Evolutionary conservation across 352 stramenopile genomes (phyloP).

Genomic region (Heterotrichella gracilis): DNA sequence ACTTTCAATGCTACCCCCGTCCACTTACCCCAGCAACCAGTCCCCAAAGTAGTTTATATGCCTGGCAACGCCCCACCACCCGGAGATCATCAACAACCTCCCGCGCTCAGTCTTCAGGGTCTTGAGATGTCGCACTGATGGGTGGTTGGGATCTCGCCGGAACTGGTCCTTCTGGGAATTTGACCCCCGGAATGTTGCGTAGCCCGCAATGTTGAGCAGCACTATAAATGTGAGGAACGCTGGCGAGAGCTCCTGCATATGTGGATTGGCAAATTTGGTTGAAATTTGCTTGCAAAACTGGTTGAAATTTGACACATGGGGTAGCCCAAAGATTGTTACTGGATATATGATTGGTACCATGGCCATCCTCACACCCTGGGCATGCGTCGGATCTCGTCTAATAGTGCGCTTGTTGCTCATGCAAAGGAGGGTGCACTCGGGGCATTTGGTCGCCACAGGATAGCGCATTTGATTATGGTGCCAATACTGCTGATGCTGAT

Average conservation of each 20-base stretch:
- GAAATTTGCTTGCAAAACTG: too few relatives aligned
- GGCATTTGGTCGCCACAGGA: slow-evolving; percentile 20
- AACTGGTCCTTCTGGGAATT: slow-evolving; percentile 55
- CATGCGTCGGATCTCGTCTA: too few relatives aligned
- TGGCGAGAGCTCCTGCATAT: slow-evolving; percentile 12
- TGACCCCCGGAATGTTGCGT: slow-evolving; percentile 37
- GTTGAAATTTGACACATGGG: too few relatives aligned
- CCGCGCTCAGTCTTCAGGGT: slow-evolving; percentile 40
- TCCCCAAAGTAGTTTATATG: slow-evolving; percentile 47
- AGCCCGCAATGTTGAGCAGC: slow-evolving; percentile 32
- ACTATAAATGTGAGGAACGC: slow-evolving; percentile 29
- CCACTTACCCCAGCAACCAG: slow-evolving; percentile 54
- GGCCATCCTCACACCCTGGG: too few relatives aligned
- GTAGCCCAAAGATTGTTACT: too few relatives aligned
- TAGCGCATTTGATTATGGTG: slow-evolving; percentile 19
- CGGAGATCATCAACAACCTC: slow-evolving; percentile 36
- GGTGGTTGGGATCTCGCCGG: slow-evolving; percentile 29
- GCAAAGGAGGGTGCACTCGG: too few relatives aligned
- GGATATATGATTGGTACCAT: too few relatives aligned
- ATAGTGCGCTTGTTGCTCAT: too few relatives aligned
- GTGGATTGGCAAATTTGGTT: too few relatives aligned
- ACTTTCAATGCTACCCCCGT: too few relatives aligned
- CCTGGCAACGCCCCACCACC: slow-evolving; percentile 48
- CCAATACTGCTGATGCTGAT: too few relatives aligned
- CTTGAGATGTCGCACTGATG: slow-evolving; percentile 25